Base-by-base conservation (phyloP, 129 eudicot genomes). In the Artemisia argyi region DNA sequence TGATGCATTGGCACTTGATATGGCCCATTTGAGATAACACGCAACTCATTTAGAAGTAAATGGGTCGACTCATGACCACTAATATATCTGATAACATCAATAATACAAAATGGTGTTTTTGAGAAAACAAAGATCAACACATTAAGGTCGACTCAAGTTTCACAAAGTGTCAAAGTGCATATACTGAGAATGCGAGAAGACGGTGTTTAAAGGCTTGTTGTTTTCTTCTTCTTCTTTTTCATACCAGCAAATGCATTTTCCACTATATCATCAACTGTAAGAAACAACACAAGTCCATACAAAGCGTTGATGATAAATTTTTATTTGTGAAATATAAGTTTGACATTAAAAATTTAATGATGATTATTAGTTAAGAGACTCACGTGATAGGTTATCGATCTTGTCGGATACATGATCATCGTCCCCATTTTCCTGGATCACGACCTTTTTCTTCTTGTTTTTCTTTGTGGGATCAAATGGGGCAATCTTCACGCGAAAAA, bases 201-300 rank as follows among this genome's bases (percentile, higher is more conserved):
- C 6, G 8, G 11, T 39, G 32, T 39, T 2, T n/a, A 71, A 18
- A 49, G 42, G 12, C 49, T 64, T 69, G 85, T 94, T 11, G 82
- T 75, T 48, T 85, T 91, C 67, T 91, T 91, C 83, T 90, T 90
- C 77, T 91, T 91, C 86, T 87, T 90, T 72, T 91, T 85, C 79
- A 83, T 62, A 70, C 97, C 92, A 76, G 76, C 82, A 82, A 87
- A 83, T 51, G 88, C 79, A 75, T 81, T 68, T 73, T 91, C 95
- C 65, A 75, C 76, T 24, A n/a, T n/a, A n/a, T 86, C 88, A 17
- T 91, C 89, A 76, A 76, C 86, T 79, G 74, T 77, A 81, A 18
- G 51, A 15, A 53, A 55, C 47, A 28, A 28, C 32, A 28, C 3
- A 28, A 28, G 5, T 32, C 24, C 65, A 59, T 55, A 59, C 65